A percentile compares a stretch with the other conserved stretches of the same genome.
These are phyloP conservation scores for Phytophthora cryptogea DNA, from an alignment of 352 stramenopile species.

Conservation along the genomic window DNA sequence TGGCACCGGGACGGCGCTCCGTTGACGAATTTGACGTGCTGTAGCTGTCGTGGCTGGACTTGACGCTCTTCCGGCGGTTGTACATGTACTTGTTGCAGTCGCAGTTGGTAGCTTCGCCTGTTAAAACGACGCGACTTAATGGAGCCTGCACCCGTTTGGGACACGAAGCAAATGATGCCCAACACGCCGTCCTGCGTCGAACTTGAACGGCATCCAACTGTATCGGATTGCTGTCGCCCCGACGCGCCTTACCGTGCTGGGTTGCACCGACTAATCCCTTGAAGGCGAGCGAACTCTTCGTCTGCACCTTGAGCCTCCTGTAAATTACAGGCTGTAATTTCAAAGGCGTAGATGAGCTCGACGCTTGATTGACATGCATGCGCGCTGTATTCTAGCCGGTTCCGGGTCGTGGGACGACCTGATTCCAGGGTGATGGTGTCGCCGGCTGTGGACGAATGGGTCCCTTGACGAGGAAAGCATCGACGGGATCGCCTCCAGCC, in stretches of 20 bases:
- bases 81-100: no score
- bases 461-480: constrained; percentile 15
- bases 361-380: background rate
- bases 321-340: background rate
- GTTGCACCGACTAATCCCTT: constrained; percentile 3
- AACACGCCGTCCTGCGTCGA: constrained; percentile 6
- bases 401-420: constrained; percentile 6
- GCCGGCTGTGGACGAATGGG: constrained; percentile 29
- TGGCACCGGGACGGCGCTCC: background rate
- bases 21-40: no score
- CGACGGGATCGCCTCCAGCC: background rate
- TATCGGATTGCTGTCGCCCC: constrained; percentile 5
- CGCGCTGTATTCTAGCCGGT: constrained; percentile 16
- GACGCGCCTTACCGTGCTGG: constrained; percentile 18
- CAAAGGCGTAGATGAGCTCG: background rate
- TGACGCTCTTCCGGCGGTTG: no score
- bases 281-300: background rate
- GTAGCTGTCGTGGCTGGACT: no score
- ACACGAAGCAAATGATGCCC: constrained; percentile 29
- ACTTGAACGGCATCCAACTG: background rate
- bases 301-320: no score
- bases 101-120: constrained; percentile 1
- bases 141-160: constrained; percentile 5
- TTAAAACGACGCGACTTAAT: constrained; percentile 14
- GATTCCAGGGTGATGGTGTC: constrained; percentile 18